Evolutionary conservation across 1,139 yeast species (phyloP).

Genomic region (Sugiyamaella xylanicola): DNA sequence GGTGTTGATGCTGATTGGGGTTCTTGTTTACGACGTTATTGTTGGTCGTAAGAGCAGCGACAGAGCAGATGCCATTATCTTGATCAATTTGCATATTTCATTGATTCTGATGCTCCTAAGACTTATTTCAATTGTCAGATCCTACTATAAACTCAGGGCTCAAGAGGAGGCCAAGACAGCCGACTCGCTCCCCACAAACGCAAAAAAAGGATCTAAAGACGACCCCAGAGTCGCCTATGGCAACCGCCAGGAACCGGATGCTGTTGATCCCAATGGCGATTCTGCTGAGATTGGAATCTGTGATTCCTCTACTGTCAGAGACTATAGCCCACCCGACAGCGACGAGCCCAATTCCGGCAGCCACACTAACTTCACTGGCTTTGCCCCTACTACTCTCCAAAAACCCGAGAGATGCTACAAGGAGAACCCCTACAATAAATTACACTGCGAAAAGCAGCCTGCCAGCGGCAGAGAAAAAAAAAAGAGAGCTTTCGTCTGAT

Average conservation of each 20-base stretch:
- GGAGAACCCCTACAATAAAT: no score
- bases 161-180: not conserved
- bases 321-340: not conserved
- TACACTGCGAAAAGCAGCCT: not conserved
- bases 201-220: no score
- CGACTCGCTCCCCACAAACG: no score
- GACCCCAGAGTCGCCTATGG: not conserved
- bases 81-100: conserved; percentile 4
- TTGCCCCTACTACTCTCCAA: no score
- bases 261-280: not conserved
- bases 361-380: no score
- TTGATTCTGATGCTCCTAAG: conserved; percentile 6
- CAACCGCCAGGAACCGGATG: not conserved
- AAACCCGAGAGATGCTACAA: no score
- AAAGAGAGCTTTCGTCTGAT: no score
- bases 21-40: conserved; percentile 3
- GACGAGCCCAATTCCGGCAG: no score
- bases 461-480: no score
- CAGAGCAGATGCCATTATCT: conserved; percentile 9
- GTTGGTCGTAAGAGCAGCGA: conserved; percentile 1
- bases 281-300: not conserved
- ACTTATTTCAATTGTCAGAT: not conserved
- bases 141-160: not conserved
- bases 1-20: not conserved
- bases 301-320: not conserved